Base-by-base conservation (phyloP, 306 rosid genomes). In the Heteromeles arbutifolia region DNA sequence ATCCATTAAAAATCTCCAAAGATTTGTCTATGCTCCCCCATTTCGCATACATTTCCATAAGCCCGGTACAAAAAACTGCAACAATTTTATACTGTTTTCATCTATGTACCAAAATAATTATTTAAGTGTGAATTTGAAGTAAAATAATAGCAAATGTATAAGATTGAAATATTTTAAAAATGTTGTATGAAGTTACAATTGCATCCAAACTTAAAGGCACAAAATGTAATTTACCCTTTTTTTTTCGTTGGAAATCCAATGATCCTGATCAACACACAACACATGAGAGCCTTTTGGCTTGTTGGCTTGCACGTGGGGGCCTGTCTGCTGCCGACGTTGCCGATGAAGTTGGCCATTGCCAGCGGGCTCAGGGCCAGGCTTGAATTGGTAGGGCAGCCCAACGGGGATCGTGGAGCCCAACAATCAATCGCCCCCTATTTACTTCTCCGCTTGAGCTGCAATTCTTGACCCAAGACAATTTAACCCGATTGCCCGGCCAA, bases 11-110 rank as follows among this genome's bases (percentile, higher is more conserved):
- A 80, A 87, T 85, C 59, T 90, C 89, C 77, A 87, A 69, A 32
- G 93, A 87, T 79, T 85, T 78, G 50, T 90, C 88, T 28, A 92
- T 65, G 77, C 81, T 83, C 31, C 97, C 92, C 70, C 96, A 88
- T 82, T 34, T 6, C 25, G 94, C 87, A 82, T 87, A 90, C 91
- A 92, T 87, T 87, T 90, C 94, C 68, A 84, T 84, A 48, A 89
- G 92, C 58, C 95, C 91, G 45, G 91, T 89, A 41, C 95, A 91
- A 79, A 91, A 92, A 61, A 92, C 83, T 15, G 83, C 78, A 81
- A 90, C 93, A 79, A 82, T 56, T 19, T 37, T 29, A 92, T 86
- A 57, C 77, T 72, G 72, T 80, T 79, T 67, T 87, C 90, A 4
- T 59, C 75, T 62, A 88, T 69, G 74, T 81, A 87, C 70, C 74